Percentiles rank a stretch among this genome's conserved stretches.
Evolutionary conservation across 257 asterid genomes (phyloP).

Genomic region (Jacaranda mimosifolia): DNA sequence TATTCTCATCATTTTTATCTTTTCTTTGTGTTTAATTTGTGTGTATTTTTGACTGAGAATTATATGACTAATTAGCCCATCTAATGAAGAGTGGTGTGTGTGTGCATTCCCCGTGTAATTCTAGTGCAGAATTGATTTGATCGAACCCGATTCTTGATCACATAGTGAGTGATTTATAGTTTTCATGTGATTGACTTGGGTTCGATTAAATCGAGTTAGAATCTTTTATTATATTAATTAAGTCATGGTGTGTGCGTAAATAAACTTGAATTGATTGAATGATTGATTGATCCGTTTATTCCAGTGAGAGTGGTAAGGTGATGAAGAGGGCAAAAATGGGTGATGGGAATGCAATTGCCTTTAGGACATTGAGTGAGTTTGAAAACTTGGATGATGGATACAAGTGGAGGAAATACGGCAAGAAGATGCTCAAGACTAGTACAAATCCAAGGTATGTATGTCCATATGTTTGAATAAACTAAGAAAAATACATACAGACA

Average conservation of each 20-base stretch:
- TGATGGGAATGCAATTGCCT: neutral
- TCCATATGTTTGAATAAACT: too few species aligned
- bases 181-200: neutral
- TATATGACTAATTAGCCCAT: too few species aligned
- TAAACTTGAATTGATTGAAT: too few species aligned
- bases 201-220: neutral
- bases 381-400: neutral
- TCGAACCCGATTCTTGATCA: neutral
- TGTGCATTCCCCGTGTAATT: too few species aligned
- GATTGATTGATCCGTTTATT: too few species aligned
- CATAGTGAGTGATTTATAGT: neutral
- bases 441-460: neutral
- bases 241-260: too few species aligned
- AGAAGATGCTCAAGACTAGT: neutral
- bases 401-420: neutral
- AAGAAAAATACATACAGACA: too few species aligned
- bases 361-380: neutral
- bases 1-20: too few species aligned
- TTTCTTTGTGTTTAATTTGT: too few species aligned
- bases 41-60: too few species aligned
- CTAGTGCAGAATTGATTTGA: neutral
- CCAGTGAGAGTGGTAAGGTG: neutral
- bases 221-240: too few species aligned
- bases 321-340: neutral
- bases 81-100: too few species aligned